Percentiles rank a stretch among this genome's conserved stretches.
These are phyloP conservation scores for Diddensiella santjacobensis DNA, from an alignment of 805 yeast genomes.

Conservation along the genomic window DNA sequence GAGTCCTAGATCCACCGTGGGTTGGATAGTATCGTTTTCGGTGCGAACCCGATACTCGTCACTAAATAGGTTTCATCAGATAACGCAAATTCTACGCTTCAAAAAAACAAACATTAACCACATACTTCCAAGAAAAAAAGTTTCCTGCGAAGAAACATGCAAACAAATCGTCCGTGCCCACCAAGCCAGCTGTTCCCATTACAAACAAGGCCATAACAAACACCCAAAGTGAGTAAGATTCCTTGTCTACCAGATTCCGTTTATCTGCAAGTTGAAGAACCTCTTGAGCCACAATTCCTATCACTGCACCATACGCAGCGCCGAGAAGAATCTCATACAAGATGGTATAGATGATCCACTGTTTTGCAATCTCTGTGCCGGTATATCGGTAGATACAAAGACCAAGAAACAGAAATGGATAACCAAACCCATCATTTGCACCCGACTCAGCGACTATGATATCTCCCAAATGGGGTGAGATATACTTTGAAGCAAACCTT, in stretches of 20 bases:
- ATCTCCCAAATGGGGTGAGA: conserved; percentile 58
- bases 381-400: conserved; percentile 49
- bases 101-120: neutral
- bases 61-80: neutral
- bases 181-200: conserved; percentile 59
- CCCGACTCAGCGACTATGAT: conserved; percentile 68
- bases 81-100: neutral
- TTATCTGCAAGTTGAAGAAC: conserved; percentile 52
- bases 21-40: conserved; percentile 59
- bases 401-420: conserved; percentile 63
- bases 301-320: conserved; percentile 41
- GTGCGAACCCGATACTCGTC: conserved; percentile 60
- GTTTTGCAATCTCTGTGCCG: conserved; percentile 52
- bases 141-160: conserved; percentile 74
- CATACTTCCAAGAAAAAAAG: conserved; percentile 61
- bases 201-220: conserved; percentile 52
- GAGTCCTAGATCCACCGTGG: conserved; percentile 59
- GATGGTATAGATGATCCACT: conserved; percentile 60
- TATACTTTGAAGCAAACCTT: conserved; percentile 58
- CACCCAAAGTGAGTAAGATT: conserved; percentile 53
- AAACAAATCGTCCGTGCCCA: conserved; percentile 68
- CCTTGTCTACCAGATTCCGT: conserved; percentile 54
- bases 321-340: conserved; percentile 62
- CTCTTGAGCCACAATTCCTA: conserved; percentile 51
- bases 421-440: conserved; percentile 62